These are phyloP conservation scores for Arthroderma sp. DNA, from an alignment of 2,329 filamentous ascomycete genomes.

Conservation along the genomic window DNA sequence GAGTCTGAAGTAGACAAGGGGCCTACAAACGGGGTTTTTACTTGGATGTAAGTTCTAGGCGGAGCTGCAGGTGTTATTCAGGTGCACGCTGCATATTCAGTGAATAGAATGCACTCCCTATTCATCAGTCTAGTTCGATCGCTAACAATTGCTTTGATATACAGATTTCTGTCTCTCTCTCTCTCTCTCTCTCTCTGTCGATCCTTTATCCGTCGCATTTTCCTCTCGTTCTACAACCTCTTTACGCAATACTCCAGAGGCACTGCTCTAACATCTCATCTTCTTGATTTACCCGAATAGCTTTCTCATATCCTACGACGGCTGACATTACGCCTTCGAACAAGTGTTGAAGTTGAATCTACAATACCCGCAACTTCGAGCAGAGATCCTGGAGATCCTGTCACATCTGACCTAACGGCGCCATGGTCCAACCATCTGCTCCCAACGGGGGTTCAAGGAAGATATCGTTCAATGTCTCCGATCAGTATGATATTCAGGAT, in stretches of 20 bases:
- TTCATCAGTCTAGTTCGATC: not conserved
- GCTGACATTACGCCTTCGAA: not conserved
- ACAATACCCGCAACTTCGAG: not conserved
- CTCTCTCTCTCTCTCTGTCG: not conserved
- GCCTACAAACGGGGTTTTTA: not conserved
- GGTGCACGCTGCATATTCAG: not conserved
- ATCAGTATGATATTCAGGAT: constrained; percentile 99
- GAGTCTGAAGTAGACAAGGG: not conserved
- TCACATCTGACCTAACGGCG: not conserved
- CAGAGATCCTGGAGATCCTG: constrained; percentile 1
- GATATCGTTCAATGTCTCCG: constrained; percentile 99
- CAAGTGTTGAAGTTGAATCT: not conserved
- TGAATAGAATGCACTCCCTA: not conserved
- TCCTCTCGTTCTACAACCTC: not conserved
- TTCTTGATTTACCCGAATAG: not conserved
- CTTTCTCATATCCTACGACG: not conserved
- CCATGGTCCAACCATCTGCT: constrained; percentile 34
- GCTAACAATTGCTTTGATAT: not conserved
- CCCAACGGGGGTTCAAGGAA: constrained; percentile 57
- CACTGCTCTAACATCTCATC: not conserved
- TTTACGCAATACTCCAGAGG: too few species aligned
- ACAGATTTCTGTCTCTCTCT: not conserved
- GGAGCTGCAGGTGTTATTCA: not conserved
- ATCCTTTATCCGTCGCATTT: not conserved
- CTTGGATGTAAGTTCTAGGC: not conserved